Evolutionary conservation across 129 eudicot species (phyloP).

Genomic region (Calendula officinalis): DNA sequence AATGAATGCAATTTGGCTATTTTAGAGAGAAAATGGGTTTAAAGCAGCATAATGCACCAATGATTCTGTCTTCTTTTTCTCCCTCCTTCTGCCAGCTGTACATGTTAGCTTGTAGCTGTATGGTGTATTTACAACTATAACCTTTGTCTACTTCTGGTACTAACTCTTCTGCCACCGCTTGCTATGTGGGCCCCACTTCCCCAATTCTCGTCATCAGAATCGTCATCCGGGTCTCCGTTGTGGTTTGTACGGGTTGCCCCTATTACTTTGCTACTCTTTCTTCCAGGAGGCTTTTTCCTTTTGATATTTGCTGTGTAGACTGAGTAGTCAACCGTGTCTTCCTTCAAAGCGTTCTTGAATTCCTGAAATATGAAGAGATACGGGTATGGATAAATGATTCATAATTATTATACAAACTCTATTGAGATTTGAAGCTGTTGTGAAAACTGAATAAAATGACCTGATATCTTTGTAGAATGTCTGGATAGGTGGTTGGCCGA

Average conservation of each 20-base stretch:
- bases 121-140: constrained; percentile 60
- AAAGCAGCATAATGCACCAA: constrained; percentile 28
- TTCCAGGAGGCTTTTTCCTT: constrained; percentile 80
- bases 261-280: constrained; percentile 47
- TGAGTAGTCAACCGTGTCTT: constrained; percentile 91
- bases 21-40: constrained; percentile 16
- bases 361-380: constrained; percentile 41
- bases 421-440: constrained; percentile 5
- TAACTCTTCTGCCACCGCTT: constrained; percentile 46
- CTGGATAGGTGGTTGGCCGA: constrained; percentile 62
- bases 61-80: constrained; percentile 15
- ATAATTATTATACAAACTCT: not conserved
- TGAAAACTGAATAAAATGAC: constrained; percentile 28
- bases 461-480: constrained; percentile 81
- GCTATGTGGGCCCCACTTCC: constrained; percentile 40
- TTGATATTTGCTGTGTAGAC: constrained; percentile 80
- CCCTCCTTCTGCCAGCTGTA: constrained; percentile 56
- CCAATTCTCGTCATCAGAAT: constrained; percentile 55
- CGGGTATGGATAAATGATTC: not conserved
- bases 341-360: constrained; percentile 80
- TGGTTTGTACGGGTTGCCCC: constrained; percentile 26
- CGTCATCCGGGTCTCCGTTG: constrained; percentile 46
- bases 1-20: constrained; percentile 31
- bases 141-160: constrained; percentile 64
- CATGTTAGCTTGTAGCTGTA: constrained; percentile 63